Conservation (phyloP, 768 basidiomycete genomes). For the Boletus reticulatus region DNA sequence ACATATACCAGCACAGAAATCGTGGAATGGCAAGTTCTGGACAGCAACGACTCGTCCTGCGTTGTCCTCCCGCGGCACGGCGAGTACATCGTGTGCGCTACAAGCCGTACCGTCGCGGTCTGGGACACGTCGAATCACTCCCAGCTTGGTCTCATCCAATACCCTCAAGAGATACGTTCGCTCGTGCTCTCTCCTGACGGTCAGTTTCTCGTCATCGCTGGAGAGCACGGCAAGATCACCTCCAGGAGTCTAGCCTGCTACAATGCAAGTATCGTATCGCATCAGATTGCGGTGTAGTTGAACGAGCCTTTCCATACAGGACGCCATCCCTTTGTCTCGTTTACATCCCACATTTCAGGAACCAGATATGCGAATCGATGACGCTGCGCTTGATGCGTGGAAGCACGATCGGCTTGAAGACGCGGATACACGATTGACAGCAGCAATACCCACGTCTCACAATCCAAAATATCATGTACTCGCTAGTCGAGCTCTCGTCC, state of each 20-base stretch:
- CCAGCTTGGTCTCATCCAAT: not conserved
- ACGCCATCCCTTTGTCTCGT: not conserved
- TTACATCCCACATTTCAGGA: not conserved
- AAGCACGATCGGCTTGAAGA: not conserved
- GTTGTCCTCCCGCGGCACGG: conserved; percentile 2
- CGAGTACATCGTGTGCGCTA: not conserved
- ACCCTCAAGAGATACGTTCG: not conserved
- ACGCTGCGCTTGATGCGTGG: not conserved
- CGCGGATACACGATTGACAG: not conserved
- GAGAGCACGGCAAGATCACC: not conserved
- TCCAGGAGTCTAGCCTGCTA: not conserved
- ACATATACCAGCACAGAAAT: conserved; percentile 1
- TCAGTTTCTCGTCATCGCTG: not conserved
- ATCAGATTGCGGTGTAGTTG: too few relatives aligned
- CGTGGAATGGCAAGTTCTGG: not conserved
- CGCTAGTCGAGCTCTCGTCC: conserved; percentile 6
- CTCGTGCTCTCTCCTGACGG: not conserved
- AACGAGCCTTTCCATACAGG: not conserved
- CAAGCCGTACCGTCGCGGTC: not conserved
- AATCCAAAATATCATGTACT: not conserved
- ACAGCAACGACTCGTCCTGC: not conserved
- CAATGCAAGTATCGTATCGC: not conserved
- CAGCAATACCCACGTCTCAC: not conserved
- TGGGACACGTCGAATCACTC: conserved; percentile 1
- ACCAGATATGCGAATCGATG: not conserved